Base-by-base conservation (phyloP, 352 stramenopile species). In the Phytophthora kernoviae region DNA sequence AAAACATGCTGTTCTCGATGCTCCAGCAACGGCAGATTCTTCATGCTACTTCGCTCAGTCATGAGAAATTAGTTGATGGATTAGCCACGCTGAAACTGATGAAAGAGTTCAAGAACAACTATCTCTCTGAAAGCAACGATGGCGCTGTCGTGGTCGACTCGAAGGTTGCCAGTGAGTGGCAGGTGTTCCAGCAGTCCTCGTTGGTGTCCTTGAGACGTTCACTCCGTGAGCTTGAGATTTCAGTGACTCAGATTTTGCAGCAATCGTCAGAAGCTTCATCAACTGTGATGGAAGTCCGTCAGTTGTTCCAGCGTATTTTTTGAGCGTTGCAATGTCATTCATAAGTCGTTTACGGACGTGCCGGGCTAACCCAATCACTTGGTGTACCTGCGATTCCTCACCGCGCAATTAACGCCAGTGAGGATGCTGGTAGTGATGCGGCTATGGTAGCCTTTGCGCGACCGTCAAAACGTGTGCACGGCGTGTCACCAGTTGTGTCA, bases 1-100 rank as follows among this genome's bases (percentile, higher is more conserved):
- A 98, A 52, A 96, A 97, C 62, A 91, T 98, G 75, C 68, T 96
- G 0, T 74, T 91, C 49, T 75, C 78, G 32, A 87, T 97, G 62
- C 61, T 98, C 22, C 88, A 97, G 63, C 89, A 98, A 41, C 87
- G 93, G 22, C 81, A 90, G 17, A 64, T 92, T 2, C 75, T 97
- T 2, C 77, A 91, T 17, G 73, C 75, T 5, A 72, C 84, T 2
- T 84, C 83, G 10, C 59, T 84, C 0, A 91, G 79, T 43, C 87
- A 96, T 52, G 82, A 94, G 58, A 72, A 81, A 17, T 66, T 96
- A 42, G 68, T 90, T 6, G 54, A 74, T 11, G 68, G 71, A 26
- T 47, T 96, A 27, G 57, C 74, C n/a, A 73, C 58, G 15, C 54
- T 95, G 2, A 65, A 84, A 17, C 54, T 73, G 33, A 62, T 94